Base-by-base conservation (phyloP, 495 filamentous ascomycete genomes). In the Aspergillus asperescens region DNA sequence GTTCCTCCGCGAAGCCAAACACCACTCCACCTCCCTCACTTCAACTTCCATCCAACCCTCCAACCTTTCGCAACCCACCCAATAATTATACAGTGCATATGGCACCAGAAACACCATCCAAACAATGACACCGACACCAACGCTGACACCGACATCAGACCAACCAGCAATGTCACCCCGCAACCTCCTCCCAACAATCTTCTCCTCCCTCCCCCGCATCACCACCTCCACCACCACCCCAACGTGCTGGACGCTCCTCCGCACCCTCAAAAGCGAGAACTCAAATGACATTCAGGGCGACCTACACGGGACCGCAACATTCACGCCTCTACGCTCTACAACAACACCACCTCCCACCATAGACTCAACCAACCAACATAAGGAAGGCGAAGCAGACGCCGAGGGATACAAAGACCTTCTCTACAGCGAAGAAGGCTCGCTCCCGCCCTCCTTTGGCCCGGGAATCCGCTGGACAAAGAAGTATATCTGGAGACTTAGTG, bases 391-490 rank as follows among this genome's bases (percentile, higher is more conserved):
- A 19, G 9, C 34, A 19, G 13, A 9, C 27, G 32, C 23, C 7
- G 16, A 51, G n/a, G 44, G 35, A 5, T n/a, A 46, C 27, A 29
- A 20, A n/a, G 67, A 75, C 58, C 66, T 71, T 54, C 62, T 76
- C 16, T 77, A 77, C 59, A 65, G 58, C 46, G 73, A 76, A 63
- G 68, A 72, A 56, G 75, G 74, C 55, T 65, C 69, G 27, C 70
- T 77, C 35, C 66, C 70, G 13, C 50, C 45, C 15, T 50, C 52
- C 2, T 50, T 61, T 9, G 51, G 57, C 5, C 39, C 60, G 2
- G 67, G 69, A 0, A 50, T 74, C 9, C 69, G 62, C 9, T 76
- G 69, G 68, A 70, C 66, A 5, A 76, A 76, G 55, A 74, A 73
- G 48, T 76, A 76, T 32, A 74, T 76, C 43, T 76, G 73, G 73